Conservation (phyloP, 2,329 filamentous ascomycete species). For the Stemphylium beticola region DNA sequence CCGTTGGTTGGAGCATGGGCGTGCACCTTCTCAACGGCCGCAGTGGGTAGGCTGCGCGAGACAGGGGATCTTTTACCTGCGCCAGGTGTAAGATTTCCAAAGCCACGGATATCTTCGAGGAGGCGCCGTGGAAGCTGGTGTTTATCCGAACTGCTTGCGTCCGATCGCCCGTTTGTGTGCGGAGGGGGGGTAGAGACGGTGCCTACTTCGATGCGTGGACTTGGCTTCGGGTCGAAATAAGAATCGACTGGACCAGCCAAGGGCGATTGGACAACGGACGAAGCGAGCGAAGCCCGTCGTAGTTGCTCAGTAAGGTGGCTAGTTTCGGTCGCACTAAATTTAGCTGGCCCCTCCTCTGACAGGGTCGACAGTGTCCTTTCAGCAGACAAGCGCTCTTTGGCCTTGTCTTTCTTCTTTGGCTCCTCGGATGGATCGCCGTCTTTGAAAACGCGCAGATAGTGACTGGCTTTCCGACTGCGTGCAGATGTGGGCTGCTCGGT, state of each 20-base stretch:
- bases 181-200: slow-evolving; percentile 4
- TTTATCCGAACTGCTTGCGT: slow-evolving; percentile 9
- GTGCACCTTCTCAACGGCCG: slow-evolving; percentile 44
- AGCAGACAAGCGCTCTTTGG: slow-evolving; percentile 43
- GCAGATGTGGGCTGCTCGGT: slow-evolving; percentile 61
- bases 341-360: slow-evolving; percentile 34
- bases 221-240: slow-evolving; percentile 35
- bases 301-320: slow-evolving; percentile 26
- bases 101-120: slow-evolving; percentile 63
- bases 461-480: slow-evolving; percentile 69
- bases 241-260: slow-evolving; percentile 25
- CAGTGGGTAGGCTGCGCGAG: slow-evolving; percentile 58
- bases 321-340: slow-evolving; percentile 11
- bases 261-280: slow-evolving; percentile 38
- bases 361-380: slow-evolving; percentile 35
- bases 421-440: slow-evolving; percentile 64
- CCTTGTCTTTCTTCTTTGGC: slow-evolving; percentile 57
- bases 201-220: slow-evolving; percentile 15
- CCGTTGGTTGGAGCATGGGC: slow-evolving; percentile 24
- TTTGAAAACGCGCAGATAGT: slow-evolving; percentile 69
- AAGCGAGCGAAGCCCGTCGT: slow-evolving; percentile 29
- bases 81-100: slow-evolving; percentile 58
- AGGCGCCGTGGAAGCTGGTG: slow-evolving; percentile 55
- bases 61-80: slow-evolving; percentile 55
- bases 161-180: not conserved